Percentiles rank a stretch among this genome's conserved stretches.
Evolutionary conservation across 345 rosid species (phyloP).

Genomic region (Cardamine resedifolia): DNA sequence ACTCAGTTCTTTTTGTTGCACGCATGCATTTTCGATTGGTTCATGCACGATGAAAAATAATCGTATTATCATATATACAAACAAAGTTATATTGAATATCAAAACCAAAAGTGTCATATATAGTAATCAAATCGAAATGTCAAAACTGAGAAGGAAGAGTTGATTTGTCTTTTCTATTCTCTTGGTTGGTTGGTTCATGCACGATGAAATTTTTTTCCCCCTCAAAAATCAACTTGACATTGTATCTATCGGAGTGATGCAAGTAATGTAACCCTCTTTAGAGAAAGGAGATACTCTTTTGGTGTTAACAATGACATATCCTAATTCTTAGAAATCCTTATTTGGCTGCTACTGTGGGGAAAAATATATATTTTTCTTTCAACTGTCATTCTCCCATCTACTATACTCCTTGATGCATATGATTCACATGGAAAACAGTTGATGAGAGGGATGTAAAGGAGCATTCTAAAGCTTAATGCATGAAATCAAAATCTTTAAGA

Average conservation of each 20-base stretch:
- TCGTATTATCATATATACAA: neutral
- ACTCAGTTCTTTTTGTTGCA: neutral
- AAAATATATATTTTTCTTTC: neutral
- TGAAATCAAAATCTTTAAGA: neutral
- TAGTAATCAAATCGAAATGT: neutral
- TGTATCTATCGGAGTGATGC: slow-evolving; percentile 3
- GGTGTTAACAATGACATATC: slow-evolving; percentile 16
- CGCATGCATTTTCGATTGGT: neutral
- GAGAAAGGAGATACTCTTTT: slow-evolving; percentile 8
- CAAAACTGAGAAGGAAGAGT: neutral
- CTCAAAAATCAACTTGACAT: slow-evolving; percentile 1
- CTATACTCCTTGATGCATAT: slow-evolving; percentile 11
- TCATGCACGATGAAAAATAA: neutral
- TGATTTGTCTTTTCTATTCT: neutral
- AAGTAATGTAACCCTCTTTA: slow-evolving; percentile 4
- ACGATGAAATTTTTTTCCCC: neutral
- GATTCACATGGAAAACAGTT: slow-evolving; percentile 17
- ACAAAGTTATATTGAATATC: neutral
- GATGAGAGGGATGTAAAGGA: neutral
- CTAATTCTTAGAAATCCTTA: slow-evolving; percentile 10
- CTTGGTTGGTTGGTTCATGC: slow-evolving; percentile 28
- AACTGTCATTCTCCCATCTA: neutral
- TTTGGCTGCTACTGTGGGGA: neutral
- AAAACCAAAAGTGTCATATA: neutral
- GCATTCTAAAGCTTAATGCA: neutral